Conservation (phyloP, 2,329 filamentous ascomycete species). For the Neophaeococcomyces aloes region DNA sequence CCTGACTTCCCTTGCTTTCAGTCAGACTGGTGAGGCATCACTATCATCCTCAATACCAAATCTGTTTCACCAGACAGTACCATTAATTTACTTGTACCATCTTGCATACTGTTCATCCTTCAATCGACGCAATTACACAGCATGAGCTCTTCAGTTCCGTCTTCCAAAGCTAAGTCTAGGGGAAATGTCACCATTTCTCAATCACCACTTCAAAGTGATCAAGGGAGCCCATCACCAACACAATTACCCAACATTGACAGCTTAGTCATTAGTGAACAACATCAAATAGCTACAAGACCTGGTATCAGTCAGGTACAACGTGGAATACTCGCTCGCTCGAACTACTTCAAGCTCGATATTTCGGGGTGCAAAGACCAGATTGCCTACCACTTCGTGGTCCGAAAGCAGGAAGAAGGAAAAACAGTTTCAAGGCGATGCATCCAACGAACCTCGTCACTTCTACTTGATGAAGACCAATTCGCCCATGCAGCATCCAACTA, state of each 20-base stretch:
- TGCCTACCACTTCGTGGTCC: background rate
- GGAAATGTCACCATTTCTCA: too few relatives aligned
- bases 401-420: background rate
- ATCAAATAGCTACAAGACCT: background rate
- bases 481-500: slow-evolving; percentile 1
- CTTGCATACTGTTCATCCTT: too few relatives aligned
- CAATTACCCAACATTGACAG: background rate
- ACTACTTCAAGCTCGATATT: background rate
- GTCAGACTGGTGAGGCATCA: too few relatives aligned
- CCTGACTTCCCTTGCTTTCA: too few relatives aligned
- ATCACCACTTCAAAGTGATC: too few relatives aligned
- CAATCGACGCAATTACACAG: too few relatives aligned
- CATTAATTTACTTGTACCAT: too few relatives aligned
- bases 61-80: too few relatives aligned
- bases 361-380: background rate
- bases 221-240: too few relatives aligned
- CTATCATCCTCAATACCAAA: too few relatives aligned
- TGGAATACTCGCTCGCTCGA: background rate
- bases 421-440: background rate
- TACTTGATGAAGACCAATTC: background rate
- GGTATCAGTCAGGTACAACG: background rate
- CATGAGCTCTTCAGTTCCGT: too few relatives aligned
- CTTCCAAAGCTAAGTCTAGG: too few relatives aligned
- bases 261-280: background rate
- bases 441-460: background rate